Percentiles rank a stretch among this genome's conserved stretches.
Evolutionary conservation across 2,329 filamentous ascomycete species (phyloP).

Genomic region (Mycosphaerelloides madeirae): DNA sequence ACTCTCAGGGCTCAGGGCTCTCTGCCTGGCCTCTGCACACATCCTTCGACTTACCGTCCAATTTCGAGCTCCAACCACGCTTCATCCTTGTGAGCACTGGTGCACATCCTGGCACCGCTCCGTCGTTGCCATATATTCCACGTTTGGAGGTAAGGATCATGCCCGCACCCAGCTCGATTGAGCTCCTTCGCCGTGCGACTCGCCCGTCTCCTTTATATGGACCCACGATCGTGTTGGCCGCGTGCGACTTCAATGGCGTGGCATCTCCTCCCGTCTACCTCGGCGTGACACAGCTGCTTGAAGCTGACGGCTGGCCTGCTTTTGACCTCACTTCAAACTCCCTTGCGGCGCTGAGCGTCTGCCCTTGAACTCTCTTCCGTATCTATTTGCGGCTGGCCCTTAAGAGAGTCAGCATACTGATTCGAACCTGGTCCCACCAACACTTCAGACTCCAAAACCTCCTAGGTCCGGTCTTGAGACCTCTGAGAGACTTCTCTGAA

Average conservation of each 20-base stretch:
- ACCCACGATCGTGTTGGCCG: neutral
- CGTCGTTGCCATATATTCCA: neutral
- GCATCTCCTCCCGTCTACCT: neutral
- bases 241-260: neutral
- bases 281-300: conserved; percentile 3
- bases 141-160: conserved; percentile 8
- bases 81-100: conserved; percentile 6
- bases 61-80: neutral
- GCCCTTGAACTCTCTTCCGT: neutral
- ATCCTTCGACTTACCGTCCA: neutral
- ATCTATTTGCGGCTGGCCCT: neutral
- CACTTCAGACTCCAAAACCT: neutral
- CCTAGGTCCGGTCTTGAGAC: neutral
- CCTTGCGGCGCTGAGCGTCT: neutral
- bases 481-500: neutral
- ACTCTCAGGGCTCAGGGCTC: neutral
- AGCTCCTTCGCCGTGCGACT: neutral
- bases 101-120: neutral
- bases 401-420: neutral
- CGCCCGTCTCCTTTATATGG: neutral
- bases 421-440: neutral
- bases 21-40: conserved; percentile 1
- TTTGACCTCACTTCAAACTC: neutral
- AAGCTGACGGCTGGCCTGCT: neutral
- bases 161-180: conserved; percentile 3